Conservation (phyloP, 2,329 filamentous ascomycete genomes). For the Pestalotiopsis sp. region DNA sequence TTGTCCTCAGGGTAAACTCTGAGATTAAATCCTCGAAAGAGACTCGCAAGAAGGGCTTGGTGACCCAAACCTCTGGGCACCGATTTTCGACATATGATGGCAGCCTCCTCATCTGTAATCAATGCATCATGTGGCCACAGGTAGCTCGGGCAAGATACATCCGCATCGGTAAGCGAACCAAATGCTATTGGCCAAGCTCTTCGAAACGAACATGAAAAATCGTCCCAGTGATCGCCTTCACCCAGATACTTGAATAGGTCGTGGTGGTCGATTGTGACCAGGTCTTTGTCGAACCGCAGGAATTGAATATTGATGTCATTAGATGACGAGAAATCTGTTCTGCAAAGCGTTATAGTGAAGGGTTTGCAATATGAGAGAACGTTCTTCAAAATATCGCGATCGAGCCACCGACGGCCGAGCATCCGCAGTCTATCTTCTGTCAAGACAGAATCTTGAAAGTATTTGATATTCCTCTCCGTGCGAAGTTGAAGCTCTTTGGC, state of each 20-base stretch:
- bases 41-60: constrained; percentile 4
- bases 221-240: neutral
- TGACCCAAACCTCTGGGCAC: neutral
- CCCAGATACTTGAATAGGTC: neutral
- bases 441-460: neutral
- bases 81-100: constrained; percentile 13
- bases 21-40: constrained; percentile 1
- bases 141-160: neutral
- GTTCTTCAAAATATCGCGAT: neutral
- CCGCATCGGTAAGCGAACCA: neutral
- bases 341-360: neutral
- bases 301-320: neutral
- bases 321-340: neutral
- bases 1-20: constrained; percentile 14
- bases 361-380: neutral
- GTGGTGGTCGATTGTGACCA: neutral
- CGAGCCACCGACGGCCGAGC: neutral
- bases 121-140: neutral
- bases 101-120: neutral
- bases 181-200: neutral
- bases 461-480: neutral
- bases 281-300: neutral
- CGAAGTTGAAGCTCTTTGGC: neutral
- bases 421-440: neutral
- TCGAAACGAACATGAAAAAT: neutral